These are phyloP conservation scores for Aspergillus melleus DNA, from an alignment of 2,329 filamentous ascomycete species.

Conservation along the genomic window DNA sequence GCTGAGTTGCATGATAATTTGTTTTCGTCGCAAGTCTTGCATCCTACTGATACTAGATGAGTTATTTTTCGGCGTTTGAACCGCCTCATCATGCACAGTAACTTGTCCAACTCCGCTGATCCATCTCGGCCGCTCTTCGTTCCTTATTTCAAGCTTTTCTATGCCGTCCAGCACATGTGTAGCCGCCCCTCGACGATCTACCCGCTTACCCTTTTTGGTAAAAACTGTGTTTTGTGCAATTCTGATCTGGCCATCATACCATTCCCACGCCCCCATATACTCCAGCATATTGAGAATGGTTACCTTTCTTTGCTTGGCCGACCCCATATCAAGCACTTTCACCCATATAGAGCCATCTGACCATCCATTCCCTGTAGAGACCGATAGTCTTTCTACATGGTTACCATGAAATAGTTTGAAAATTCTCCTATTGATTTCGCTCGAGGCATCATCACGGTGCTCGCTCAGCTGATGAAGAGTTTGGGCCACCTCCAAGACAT, in stretches of 20 bases:
- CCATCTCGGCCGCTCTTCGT: constrained; percentile 1
- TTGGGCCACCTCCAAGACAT: neutral
- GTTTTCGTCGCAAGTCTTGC: neutral
- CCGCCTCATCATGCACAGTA: neutral
- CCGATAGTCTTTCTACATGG: neutral
- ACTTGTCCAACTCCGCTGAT: constrained; percentile 5
- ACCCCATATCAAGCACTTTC: constrained; percentile 12
- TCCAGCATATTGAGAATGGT: constrained; percentile 18
- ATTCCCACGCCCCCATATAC: constrained; percentile 19
- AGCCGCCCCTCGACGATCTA: constrained; percentile 2
- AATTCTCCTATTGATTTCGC: constrained; percentile 2
- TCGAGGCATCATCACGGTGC: neutral
- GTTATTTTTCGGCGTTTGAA: neutral
- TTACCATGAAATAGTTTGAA: constrained; percentile 3
- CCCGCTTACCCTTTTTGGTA: constrained; percentile 11
- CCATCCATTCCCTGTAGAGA: constrained; percentile 7
- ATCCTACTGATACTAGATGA: neutral
- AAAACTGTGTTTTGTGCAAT: constrained; percentile 8
- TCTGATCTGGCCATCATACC: constrained; percentile 14
- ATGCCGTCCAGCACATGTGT: constrained; percentile 10
- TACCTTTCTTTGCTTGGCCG: constrained; percentile 1
- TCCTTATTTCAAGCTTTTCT: constrained; percentile 1
- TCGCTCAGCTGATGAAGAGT: constrained; percentile 7
- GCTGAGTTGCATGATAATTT: constrained; percentile 9
- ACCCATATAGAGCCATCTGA: constrained; percentile 18